These are phyloP conservation scores for Begonia fuchsioides DNA, from an alignment of 306 rosid species.

Conservation along the genomic window DNA sequence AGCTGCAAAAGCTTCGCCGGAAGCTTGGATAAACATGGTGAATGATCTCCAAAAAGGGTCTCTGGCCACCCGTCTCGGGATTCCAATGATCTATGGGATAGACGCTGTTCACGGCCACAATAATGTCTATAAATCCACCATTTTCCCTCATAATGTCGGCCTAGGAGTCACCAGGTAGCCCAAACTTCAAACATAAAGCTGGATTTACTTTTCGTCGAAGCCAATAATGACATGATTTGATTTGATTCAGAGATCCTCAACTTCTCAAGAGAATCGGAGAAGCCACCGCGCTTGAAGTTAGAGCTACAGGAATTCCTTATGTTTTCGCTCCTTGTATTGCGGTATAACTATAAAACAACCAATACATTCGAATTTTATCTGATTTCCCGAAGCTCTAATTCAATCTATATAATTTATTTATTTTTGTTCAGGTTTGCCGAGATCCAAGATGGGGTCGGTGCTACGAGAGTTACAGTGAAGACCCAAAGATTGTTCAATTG, in stretches of 20 bases:
- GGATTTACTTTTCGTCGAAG: background rate
- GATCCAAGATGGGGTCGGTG: slow-evolving; percentile 99
- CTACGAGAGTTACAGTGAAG: slow-evolving; percentile 96
- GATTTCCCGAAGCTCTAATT: background rate
- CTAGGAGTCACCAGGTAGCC: slow-evolving; percentile 83
- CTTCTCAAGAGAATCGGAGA: slow-evolving; percentile 82
- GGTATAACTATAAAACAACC: slow-evolving; percentile 36
- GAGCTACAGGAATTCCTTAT: slow-evolving; percentile 94
- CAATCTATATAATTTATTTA: slow-evolving; percentile 6
- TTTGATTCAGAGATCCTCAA: slow-evolving; percentile 52
- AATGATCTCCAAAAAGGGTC: slow-evolving; percentile 67
- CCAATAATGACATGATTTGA: background rate
- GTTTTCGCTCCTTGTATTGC: slow-evolving; percentile 95
- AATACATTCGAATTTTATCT: background rate
- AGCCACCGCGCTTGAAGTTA: slow-evolving; percentile 96
- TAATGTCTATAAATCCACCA: slow-evolving; percentile 69
- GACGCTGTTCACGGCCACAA: slow-evolving; percentile 98
- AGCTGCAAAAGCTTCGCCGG: slow-evolving; percentile 59
- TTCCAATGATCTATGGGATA: slow-evolving; percentile 95
- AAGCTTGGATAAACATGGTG: slow-evolving; percentile 63
- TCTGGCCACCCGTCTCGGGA: slow-evolving; percentile 72
- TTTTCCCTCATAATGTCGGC: slow-evolving; percentile 90
- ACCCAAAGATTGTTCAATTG: slow-evolving; percentile 47
- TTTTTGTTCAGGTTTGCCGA: slow-evolving; percentile 57
- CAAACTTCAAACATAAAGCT: background rate